Base-by-base conservation (phyloP, 169 alveolate genomes). In the Eimeria maxima region DNA sequence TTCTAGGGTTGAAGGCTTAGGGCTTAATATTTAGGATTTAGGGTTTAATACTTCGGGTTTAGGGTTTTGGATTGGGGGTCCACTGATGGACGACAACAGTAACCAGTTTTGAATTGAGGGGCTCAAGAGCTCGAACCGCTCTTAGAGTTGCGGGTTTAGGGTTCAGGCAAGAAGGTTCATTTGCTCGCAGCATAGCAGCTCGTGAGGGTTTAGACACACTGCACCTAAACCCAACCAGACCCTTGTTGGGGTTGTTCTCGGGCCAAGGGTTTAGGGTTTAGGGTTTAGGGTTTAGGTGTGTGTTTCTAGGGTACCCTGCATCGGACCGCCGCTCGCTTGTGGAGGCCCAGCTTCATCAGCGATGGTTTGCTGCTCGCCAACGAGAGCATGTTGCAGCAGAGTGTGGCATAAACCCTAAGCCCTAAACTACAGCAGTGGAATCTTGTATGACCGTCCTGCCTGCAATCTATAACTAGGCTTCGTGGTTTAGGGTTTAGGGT, bases 311-410 rank as follows among this genome's bases (percentile, higher is more conserved):
- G 10, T 76, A 76, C 87, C 63, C 27, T 27, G 57, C 63, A n/a
- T 38, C 87, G 29, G 87, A 76, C 87, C 87, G 87, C 87, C 87
- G 87, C 16, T 76, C 87, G 7, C 87, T 76, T 8, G 27, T 76
- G 42, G 63, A 38, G 60, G 47, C 87, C 1, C 87, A 76, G 47
- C 47, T 76, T 5, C 87, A 76, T 76, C 63, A 33, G 60, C 87
- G 87, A 29, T 76, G 87, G 87, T 44, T 76, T n/a, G 87, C 87
- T 76, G 87, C 63, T 27, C 87, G 87, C 8, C 87, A 76, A n/a
- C 24, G 29, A 33, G 87, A 76, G 60, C 87, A 76, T 22, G 87
- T 65, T 18, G 65, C 55, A 76, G 87, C 87, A 38, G 63, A 76
- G 87, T 33, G 87, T 60, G 55, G 42, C 87, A 33, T 10, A 76